A percentile compares a stretch with the other conserved stretches of the same genome.
Evolutionary conservation across 192 early-diverging fungal species (phyloP).

Genomic region (Borealophlyctis nickersoniae): DNA sequence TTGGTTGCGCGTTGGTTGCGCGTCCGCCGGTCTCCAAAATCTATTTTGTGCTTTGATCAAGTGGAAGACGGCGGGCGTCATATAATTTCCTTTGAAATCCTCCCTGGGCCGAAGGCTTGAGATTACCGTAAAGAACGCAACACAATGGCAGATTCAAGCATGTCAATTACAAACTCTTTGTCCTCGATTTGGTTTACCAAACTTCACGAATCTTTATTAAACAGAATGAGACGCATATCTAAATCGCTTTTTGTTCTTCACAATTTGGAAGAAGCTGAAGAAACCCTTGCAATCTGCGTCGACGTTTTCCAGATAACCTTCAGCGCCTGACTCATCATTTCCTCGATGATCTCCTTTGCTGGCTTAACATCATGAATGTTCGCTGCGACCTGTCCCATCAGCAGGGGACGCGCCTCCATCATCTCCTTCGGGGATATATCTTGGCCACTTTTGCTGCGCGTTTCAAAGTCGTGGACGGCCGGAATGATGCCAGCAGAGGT

Average conservation of each 20-base stretch:
- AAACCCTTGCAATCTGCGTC: neutral
- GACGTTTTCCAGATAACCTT: conserved; percentile 19
- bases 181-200: too few species aligned
- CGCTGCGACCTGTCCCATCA: conserved; percentile 50
- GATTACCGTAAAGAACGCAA: too few species aligned
- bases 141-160: too few species aligned
- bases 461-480: conserved; percentile 22
- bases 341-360: conserved; percentile 50
- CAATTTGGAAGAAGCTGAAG: too few species aligned
- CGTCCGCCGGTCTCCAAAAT: too few species aligned
- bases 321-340: conserved; percentile 38
- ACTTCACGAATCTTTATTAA: too few species aligned
- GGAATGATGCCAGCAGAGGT: conserved; percentile 34
- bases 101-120: too few species aligned
- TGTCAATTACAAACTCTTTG: too few species aligned
- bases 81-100: too few species aligned
- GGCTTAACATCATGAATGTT: conserved; percentile 36
- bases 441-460: conserved; percentile 10
- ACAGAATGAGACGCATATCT: neutral
- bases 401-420: conserved; percentile 20
- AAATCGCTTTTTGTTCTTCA: conserved; percentile 1
- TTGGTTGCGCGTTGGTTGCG: too few species aligned
- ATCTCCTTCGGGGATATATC: conserved; percentile 4
- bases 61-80: too few species aligned
- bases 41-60: too few species aligned